phyloP scores from a whole-genome alignment of 805 yeast genomes.

The Wickerhamomyces canadensis region DNA sequence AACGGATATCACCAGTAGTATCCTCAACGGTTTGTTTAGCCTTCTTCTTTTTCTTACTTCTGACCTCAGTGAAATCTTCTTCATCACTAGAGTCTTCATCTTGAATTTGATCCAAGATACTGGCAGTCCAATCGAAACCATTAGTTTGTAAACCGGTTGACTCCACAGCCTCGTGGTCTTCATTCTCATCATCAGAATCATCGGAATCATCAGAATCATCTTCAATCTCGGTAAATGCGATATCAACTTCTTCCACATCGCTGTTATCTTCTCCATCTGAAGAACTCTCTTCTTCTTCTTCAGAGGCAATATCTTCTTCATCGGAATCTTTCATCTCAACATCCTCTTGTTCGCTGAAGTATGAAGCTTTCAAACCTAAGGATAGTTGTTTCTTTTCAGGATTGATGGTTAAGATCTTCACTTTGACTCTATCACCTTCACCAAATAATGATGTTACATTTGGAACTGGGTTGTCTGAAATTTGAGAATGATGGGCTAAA shows the following conservation, averaged over 20 bases:
- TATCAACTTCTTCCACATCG: conserved; percentile 30
- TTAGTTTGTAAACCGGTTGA: conserved; percentile 66
- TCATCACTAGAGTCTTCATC: conserved; percentile 47
- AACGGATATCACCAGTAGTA: conserved; percentile 74
- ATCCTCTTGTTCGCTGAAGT: conserved; percentile 44
- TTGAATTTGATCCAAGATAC: conserved; percentile 75
- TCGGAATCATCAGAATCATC: conserved; percentile 22
- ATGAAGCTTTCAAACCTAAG: conserved; percentile 92
- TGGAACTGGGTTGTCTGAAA: conserved; percentile 62
- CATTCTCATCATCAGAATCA: conserved; percentile 25
- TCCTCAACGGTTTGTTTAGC: conserved; percentile 52
- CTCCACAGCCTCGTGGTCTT: conserved; percentile 10
- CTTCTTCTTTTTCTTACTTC: conserved; percentile 42
- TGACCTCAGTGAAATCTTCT: conserved; percentile 41
- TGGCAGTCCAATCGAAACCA: conserved; percentile 96
- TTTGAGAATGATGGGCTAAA: conserved; percentile 79
- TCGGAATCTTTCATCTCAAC: conserved; percentile 23
- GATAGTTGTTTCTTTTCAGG: conserved; percentile 67
- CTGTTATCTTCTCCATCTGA: conserved; percentile 19
- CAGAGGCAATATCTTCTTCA: conserved; percentile 16
- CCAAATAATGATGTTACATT: conserved; percentile 65
- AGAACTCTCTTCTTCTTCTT: conserved; percentile 8
- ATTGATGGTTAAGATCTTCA: conserved; percentile 64
- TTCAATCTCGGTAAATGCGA: conserved; percentile 24
- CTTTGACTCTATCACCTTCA: conserved; percentile 88